These are phyloP conservation scores for Aleurites moluccanus DNA, from an alignment of 441 rosid species.

Conservation along the genomic window DNA sequence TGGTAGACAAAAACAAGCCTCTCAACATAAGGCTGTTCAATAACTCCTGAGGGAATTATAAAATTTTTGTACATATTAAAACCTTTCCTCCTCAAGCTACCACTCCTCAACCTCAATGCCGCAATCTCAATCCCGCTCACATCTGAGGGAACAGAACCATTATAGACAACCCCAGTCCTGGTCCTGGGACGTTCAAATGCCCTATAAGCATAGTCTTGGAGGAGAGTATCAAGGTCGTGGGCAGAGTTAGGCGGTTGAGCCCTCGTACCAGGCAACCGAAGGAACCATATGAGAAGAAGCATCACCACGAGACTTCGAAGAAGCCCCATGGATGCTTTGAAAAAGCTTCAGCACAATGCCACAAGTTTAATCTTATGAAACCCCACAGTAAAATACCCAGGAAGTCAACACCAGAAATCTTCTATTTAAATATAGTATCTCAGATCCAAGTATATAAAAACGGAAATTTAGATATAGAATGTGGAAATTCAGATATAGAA, in stretches of 20 bases:
- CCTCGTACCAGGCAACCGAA: slow-evolving; percentile 19
- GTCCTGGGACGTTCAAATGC: slow-evolving; percentile 68
- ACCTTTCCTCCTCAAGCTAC: slow-evolving; percentile 70
- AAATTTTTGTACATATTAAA: slow-evolving; percentile 55
- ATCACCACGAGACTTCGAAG: slow-evolving; percentile 57
- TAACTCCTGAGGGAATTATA: slow-evolving; percentile 55
- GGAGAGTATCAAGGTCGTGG: slow-evolving; percentile 66
- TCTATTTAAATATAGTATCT: neutral
- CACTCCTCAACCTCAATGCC: slow-evolving; percentile 88
- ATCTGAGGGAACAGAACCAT: slow-evolving; percentile 60
- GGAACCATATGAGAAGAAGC: slow-evolving; percentile 26
- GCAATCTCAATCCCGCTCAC: slow-evolving; percentile 71
- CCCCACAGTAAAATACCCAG: slow-evolving; percentile 18
- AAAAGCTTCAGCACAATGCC: slow-evolving; percentile 33
- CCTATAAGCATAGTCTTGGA: slow-evolving; percentile 77
- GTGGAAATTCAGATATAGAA: slow-evolving; percentile 20
- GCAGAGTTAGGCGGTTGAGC: slow-evolving; percentile 33
- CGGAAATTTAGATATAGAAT: slow-evolving; percentile 13
- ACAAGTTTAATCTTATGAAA: slow-evolving; percentile 23
- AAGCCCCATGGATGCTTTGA: slow-evolving; percentile 62
- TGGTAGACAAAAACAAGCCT: slow-evolving; percentile 88
- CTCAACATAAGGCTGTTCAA: slow-evolving; percentile 63
- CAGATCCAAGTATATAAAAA: slow-evolving; percentile 21
- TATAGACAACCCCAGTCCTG: slow-evolving; percentile 66
- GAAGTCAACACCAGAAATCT: slow-evolving; percentile 14